Base-by-base conservation (phyloP, 1,284 basidiomycete genomes). In the Malassezia brasiliensis region DNA sequence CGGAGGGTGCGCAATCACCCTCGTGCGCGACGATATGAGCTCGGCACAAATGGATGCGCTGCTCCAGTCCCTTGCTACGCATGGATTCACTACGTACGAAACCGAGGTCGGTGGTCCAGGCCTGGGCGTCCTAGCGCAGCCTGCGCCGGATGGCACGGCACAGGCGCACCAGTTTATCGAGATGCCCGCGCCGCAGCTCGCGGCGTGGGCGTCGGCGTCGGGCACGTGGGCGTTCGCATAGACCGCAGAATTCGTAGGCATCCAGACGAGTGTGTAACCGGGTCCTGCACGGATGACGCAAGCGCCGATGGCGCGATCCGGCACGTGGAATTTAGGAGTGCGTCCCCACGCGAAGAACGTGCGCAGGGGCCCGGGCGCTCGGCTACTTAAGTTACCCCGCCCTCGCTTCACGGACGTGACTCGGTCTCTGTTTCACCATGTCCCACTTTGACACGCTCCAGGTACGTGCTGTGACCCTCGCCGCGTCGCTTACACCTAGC, bases 1-100 rank as follows among this genome's bases (percentile, higher is more conserved):
- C 28, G 94, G 94, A 15, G 94, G 94, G 15, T 98, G 94, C 70
- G 87, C 93, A 2, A 90, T 98, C 28, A 96, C 91, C 5, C 82
- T 98, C 32, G 80, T 98, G 48, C 91, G 91, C 47, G 90, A 96
- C 77, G 82, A 89, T 77, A 50, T 66, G 76, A 45, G 28, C 39
- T 59, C 57, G n/a, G 52, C 30, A 11, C 59, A 64, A 15, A 48
- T 66, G 42, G 14, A 53, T 4, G 55, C 59, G 32, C 53, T 74
- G 34, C 22, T 56, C 1, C 37, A 40, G 34, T 55, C 64, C 38
- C 56, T 74, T n/a, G 53, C 53, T 35, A 47, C 52, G 46, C 81
- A 83, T 44, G 83, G 82, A 36, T 96, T 88, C 78, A 81, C 83
- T 66, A 86, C 90, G 22, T 91, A 96, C 79, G 79, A 89, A 60